phyloP scores from a whole-genome alignment of 495 filamentous ascomycete species.

The Penicillium cinerascens region DNA sequence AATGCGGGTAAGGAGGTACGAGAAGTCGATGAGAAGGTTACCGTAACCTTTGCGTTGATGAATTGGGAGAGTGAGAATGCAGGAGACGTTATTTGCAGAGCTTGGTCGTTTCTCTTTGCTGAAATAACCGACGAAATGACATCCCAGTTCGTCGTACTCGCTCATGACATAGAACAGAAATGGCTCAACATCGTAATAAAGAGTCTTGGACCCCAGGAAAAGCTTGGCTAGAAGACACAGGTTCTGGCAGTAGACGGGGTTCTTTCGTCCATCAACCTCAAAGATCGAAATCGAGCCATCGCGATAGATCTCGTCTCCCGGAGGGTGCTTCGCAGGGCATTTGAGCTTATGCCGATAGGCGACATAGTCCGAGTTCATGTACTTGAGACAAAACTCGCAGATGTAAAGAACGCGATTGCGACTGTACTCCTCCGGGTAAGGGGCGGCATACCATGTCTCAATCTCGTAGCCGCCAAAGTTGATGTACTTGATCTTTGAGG shows the following conservation, averaged over 20 bases:
- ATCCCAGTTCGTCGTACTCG: constrained; percentile 87
- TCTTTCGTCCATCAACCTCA: constrained; percentile 94
- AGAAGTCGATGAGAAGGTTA: constrained; percentile 95
- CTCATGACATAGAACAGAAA: constrained; percentile 99
- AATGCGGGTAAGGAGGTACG: constrained; percentile 88
- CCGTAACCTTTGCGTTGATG: constrained; percentile 97
- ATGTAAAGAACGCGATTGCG: constrained; percentile 93
- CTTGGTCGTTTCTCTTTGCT: constrained; percentile 98
- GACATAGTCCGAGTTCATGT: constrained; percentile 98
- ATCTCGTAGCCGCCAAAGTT: constrained; percentile 97
- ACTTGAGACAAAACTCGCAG: constrained; percentile 98
- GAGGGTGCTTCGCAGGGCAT: constrained; percentile 92
- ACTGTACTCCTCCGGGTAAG: constrained; percentile 97
- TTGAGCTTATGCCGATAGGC: constrained; percentile 98
- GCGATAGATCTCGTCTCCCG: constrained; percentile 97
- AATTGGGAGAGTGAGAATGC: constrained; percentile 91
- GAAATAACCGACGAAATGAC: constrained; percentile 98
- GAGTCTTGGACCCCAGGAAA: constrained; percentile 93
- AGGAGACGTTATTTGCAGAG: constrained; percentile 94
- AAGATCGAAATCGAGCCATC: constrained; percentile 91
- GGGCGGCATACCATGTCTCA: constrained; percentile 99
- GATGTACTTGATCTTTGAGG: constrained; percentile 97
- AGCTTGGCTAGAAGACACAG: constrained; percentile 93
- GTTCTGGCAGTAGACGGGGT: constrained; percentile 96
- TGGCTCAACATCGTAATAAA: constrained; percentile 98